phyloP scores from a whole-genome alignment of 1,284 basidiomycete genomes.

The Boletus sp. region DNA sequence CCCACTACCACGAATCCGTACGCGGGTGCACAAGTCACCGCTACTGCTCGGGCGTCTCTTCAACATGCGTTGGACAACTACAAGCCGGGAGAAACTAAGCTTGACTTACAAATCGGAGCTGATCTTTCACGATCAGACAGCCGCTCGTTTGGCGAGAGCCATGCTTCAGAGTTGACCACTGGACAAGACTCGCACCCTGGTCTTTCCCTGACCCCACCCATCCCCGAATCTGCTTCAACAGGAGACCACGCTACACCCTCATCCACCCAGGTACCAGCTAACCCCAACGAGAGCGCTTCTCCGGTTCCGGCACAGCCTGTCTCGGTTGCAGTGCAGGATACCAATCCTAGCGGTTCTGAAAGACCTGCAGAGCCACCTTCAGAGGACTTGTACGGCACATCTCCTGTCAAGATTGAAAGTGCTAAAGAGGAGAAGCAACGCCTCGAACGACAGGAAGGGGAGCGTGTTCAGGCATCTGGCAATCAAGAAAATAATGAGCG shows the following conservation, averaged over 20 bases:
- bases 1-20: conserved; percentile 55
- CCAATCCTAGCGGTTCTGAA: conserved; percentile 16
- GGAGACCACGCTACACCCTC: conserved; percentile 1
- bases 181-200: conserved; percentile 31
- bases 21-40: conserved; percentile 56
- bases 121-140: conserved; percentile 68
- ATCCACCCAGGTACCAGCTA: conserved; percentile 37
- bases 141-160: conserved; percentile 75
- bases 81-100: conserved; percentile 57
- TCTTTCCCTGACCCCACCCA: conserved; percentile 43
- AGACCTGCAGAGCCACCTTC: conserved; percentile 23
- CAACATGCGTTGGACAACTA: conserved; percentile 74
- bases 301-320: conserved; percentile 40
- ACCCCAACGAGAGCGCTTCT: conserved; percentile 51
- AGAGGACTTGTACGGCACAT: conserved; percentile 33
- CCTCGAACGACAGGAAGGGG: conserved; percentile 38
- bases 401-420: conserved; percentile 28
- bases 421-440: conserved; percentile 55
- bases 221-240: conserved; percentile 14
- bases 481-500: conserved; percentile 9
- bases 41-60: conserved; percentile 64
- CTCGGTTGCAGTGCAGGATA: conserved; percentile 35
- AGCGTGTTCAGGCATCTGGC: conserved; percentile 32
- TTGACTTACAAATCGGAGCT: conserved; percentile 44
- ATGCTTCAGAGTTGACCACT: conserved; percentile 63